Conservation (phyloP, 148 eudicot genomes). For the Camellia sinensis region DNA sequence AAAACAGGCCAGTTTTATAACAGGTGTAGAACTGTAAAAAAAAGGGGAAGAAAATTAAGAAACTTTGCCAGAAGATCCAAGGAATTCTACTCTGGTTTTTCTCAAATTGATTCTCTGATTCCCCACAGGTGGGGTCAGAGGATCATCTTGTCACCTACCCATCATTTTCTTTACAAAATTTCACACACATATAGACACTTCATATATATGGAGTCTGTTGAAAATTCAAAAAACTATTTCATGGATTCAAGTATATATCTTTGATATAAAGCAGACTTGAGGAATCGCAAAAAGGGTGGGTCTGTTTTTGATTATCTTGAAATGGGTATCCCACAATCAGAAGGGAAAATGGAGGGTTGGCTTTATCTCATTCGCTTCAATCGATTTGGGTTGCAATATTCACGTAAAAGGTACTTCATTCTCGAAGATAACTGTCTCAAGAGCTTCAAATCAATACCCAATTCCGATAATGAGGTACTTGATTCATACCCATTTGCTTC, state of each 20-base stretch:
- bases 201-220: slow-evolving; percentile 6
- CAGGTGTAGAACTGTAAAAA: background rate
- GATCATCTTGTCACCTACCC: slow-evolving; percentile 26
- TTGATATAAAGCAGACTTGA: slow-evolving; percentile 3
- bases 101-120: slow-evolving; percentile 36
- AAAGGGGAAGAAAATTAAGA: background rate
- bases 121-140: slow-evolving; percentile 50
- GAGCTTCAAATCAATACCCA: slow-evolving; percentile 61
- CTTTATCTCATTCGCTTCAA: slow-evolving; percentile 53
- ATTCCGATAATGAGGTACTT: slow-evolving; percentile 40
- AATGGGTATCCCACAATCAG: slow-evolving; percentile 32
- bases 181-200: background rate
- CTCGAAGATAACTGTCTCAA: slow-evolving; percentile 62
- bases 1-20: slow-evolving; percentile 4
- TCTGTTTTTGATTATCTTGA: slow-evolving; percentile 5
- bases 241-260: background rate
- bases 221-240: background rate
- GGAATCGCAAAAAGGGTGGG: slow-evolving; percentile 5
- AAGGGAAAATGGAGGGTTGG: slow-evolving; percentile 78
- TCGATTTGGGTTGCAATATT: slow-evolving; percentile 60
- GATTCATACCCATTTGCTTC: background rate
- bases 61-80: slow-evolving; percentile 2
- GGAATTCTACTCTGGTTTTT: background rate
- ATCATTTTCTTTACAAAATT: background rate
- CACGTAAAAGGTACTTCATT: slow-evolving; percentile 68